phyloP scores from a whole-genome alignment of 345 rosid species.

The Linum lewisii region DNA sequence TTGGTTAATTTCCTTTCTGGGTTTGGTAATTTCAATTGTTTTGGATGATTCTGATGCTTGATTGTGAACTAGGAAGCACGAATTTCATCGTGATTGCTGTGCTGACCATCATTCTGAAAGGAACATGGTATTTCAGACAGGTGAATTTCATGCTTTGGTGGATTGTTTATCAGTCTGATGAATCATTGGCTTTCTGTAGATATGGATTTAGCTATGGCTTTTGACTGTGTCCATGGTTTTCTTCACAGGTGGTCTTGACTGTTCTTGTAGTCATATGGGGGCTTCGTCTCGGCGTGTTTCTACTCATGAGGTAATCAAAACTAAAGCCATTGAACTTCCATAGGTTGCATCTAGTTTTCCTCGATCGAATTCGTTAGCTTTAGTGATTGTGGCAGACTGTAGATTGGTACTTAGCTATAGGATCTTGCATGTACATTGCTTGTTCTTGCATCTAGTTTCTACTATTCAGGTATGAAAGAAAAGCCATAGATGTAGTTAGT shows the following conservation, averaged over 20 bases:
- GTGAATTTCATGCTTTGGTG: slow-evolving; percentile 20
- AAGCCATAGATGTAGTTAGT: neutral
- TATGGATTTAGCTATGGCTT: neutral
- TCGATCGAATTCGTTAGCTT: too few species aligned
- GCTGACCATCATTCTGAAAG: slow-evolving; percentile 63
- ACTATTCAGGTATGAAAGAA: neutral
- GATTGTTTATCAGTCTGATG: too few species aligned
- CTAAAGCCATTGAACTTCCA: slow-evolving; percentile 1
- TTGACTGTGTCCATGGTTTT: slow-evolving; percentile 8
- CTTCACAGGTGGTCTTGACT: slow-evolving; percentile 62
- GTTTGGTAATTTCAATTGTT: neutral
- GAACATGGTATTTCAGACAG: slow-evolving; percentile 89
- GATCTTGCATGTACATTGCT: too few species aligned
- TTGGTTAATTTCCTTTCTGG: neutral
- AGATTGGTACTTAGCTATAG: too few species aligned
- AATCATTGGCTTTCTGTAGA: too few species aligned
- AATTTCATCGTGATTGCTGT: slow-evolving; percentile 71
- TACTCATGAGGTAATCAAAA: slow-evolving; percentile 59
- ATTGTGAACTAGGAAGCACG: slow-evolving; percentile 58
- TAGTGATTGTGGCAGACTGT: too few species aligned
- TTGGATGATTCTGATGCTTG: neutral
- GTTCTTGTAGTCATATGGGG: slow-evolving; percentile 69
- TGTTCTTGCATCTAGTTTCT: too few species aligned
- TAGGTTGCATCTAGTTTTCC: neutral
- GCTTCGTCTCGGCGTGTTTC: slow-evolving; percentile 68